Base-by-base conservation (phyloP, 371 early-diverging fungal genomes). In the Funneliformis caledonium region DNA sequence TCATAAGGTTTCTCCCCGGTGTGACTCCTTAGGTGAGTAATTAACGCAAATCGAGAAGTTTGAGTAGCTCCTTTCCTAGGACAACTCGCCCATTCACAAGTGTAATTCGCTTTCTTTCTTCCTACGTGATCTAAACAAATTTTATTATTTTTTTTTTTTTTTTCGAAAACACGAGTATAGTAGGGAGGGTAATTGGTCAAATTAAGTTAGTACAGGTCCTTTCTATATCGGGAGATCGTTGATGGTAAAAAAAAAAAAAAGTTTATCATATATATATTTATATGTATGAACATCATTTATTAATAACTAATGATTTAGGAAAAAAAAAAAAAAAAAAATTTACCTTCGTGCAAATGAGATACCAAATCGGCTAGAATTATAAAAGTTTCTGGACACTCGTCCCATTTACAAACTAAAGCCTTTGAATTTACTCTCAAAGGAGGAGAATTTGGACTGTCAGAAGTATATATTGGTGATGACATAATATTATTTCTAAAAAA, bases 1-100 rank as follows among this genome's bases (percentile, higher is more conserved):
- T 88, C 88, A 81, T 88, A 92, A 0, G 93, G 93, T 75, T 91
- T 92, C 80, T 92, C 92, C 10, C 91, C 91, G 16, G 93, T 92
- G 72, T 92, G 93, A 62, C 90, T 91, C 72, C 93, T 86, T 82
- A 92, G 85, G 73, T 92, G 93, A 80, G 91, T 88, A 81, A 91
- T 90, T 19, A 92, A 82, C 2, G 92, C 90, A 83, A 91, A 92
- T 48, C 93, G 85, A 19, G 89, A 89, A 37, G 89, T 90, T 76
- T 91, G 90, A 77, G 88, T 88, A n/a, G 87, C 87, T 16, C 90
- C 89, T 75, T 87, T 85, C 70, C 92, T 86, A 56, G 86, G 81
- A 82, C 93, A 92, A 37, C 88, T 88, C 31, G 61, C 82, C 93
- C 93, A 92, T 68, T 91, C 88, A 72, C 93, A 92, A 67, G 83